Conservation (phyloP, 1,284 basidiomycete species). For the Rhodotorula sp. region DNA sequence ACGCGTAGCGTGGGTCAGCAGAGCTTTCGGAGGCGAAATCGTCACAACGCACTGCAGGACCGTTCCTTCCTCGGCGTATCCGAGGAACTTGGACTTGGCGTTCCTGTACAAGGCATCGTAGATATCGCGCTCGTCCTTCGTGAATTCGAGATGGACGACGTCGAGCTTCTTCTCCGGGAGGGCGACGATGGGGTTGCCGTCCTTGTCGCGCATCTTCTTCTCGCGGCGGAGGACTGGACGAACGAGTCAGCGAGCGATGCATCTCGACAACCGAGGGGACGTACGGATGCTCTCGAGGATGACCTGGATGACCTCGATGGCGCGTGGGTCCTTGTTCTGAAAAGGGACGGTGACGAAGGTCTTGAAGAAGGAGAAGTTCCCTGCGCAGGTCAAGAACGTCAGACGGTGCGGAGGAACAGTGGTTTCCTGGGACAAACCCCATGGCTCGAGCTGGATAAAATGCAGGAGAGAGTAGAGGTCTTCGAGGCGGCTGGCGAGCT, state of each 20-base stretch:
- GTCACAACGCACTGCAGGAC: constrained; percentile 31
- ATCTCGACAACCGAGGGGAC: not conserved
- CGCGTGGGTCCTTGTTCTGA: constrained; percentile 68
- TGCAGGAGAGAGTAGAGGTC: constrained; percentile 86
- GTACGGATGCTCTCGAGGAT: constrained; percentile 73
- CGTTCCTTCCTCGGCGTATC: constrained; percentile 35
- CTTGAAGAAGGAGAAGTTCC: constrained; percentile 73
- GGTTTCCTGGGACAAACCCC: constrained; percentile 57
- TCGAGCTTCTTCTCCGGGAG: constrained; percentile 77
- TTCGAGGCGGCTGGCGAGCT: constrained; percentile 58
- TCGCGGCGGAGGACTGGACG: constrained; percentile 73
- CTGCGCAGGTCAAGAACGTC: constrained; percentile 22
- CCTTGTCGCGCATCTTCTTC: constrained; percentile 85
- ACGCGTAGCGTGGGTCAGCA: not conserved
- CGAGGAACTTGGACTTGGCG: constrained; percentile 37
- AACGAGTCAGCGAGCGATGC: not conserved
- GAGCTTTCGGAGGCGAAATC: not conserved
- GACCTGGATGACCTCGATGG: constrained; percentile 87
- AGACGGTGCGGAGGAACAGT: not conserved
- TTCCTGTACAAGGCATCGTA: constrained; percentile 44
- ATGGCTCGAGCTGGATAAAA: constrained; percentile 85
- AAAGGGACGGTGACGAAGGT: constrained; percentile 88
- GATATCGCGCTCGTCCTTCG: constrained; percentile 45
- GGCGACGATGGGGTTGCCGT: constrained; percentile 85
- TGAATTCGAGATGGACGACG: constrained; percentile 34